Evolutionary conservation across 139 green algal species (phyloP), one percentile per base, ranked within the genome.

Genomic region (Volvox africanus): DNA sequence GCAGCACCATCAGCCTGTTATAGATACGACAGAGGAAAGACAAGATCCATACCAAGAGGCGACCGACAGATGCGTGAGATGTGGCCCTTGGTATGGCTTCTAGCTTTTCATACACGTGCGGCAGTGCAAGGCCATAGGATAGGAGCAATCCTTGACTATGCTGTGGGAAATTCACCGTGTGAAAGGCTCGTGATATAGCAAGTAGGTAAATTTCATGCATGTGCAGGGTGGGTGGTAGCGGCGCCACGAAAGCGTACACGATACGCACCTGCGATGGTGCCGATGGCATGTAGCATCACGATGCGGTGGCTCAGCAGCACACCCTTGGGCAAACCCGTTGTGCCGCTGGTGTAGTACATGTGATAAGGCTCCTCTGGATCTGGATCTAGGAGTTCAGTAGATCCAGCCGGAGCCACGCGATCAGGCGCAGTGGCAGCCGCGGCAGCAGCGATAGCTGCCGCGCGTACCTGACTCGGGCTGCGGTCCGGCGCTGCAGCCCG

Each of bases 261-360:
- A 19, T 50, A 71, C 91, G 50, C 65, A 96, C 95, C 96, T 61
- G 95, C 69, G 67, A 97, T 94, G 73, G 96, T 96, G 26, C 95
- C 96, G 30, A 98, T 30, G 0, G 97, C 97, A 86, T 99, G 97
- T 37, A 92, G 44, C 62, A 95, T 86, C 1, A 98, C 96, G 55
- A 97, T 96, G 21, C 50, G 84, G 82, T 99, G 97, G 73, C 93
- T 97, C 37, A 99, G 95, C 81, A 97, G 87, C 28, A 98, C 97
- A 0, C 93, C 96, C 88, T 99, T 99, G 62, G 97, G 96, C 65
- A 92, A 84, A 16, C 97, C 97, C 0, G 97, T 99, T 11, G 97
- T 99, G n/a, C 97, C 96, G 36, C 90, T 95, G 50, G 96, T 97
- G 94, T 96, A 97, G 94, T 98, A 98, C 94, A 98, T 93, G 83